phyloP scores from a whole-genome alignment of 257 asterid genomes.

The Solanum raphanifolium region DNA sequence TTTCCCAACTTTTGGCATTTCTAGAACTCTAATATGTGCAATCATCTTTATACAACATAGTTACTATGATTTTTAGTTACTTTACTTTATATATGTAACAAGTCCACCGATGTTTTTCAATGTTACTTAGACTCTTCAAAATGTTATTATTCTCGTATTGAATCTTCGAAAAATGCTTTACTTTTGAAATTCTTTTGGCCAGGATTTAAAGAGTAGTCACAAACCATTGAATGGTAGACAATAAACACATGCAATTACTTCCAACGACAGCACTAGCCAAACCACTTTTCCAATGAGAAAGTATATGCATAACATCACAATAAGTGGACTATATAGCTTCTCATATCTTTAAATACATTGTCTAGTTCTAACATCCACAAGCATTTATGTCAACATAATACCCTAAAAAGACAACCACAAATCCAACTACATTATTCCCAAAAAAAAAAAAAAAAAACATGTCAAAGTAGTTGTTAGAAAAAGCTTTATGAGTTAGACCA shows the following conservation, averaged over 20 bases:
- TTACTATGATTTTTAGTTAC: no score
- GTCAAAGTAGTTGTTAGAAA: background rate
- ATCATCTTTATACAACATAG: background rate
- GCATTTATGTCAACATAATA: background rate
- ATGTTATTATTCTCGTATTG: accelerated
- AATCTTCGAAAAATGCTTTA: background rate
- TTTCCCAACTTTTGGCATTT: background rate
- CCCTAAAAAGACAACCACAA: background rate
- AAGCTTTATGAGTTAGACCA: no score
- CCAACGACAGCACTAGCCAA: background rate
- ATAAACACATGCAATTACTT: background rate
- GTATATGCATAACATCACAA: background rate
- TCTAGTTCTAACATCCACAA: background rate
- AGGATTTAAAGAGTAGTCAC: background rate
- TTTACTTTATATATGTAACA: background rate
- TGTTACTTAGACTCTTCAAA: background rate
- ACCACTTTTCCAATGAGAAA: background rate
- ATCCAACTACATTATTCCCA: background rate
- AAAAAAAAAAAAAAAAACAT: background rate
- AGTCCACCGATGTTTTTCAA: background rate
- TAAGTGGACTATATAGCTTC: background rate
- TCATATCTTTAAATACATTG: background rate
- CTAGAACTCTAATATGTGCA: background rate
- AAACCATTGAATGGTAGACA: background rate
- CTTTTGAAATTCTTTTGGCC: background rate